Conservation (phyloP, 2,329 filamentous ascomycete genomes). For the Colletotrichum gloeosporioides region DNA sequence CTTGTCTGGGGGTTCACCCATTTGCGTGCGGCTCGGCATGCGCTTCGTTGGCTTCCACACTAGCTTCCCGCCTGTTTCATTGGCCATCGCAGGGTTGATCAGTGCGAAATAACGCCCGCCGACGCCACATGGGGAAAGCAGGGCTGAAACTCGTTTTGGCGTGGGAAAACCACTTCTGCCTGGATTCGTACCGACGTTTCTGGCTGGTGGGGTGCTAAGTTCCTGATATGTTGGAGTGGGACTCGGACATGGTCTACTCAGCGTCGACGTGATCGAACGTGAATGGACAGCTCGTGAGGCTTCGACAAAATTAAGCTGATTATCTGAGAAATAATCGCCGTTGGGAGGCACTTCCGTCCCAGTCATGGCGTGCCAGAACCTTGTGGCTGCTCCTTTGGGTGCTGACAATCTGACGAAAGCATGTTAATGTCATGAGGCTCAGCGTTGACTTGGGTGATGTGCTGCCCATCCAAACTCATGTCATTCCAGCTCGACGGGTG, state of each 20-base stretch:
- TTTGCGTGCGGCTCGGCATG: neutral
- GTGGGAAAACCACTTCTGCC: neutral
- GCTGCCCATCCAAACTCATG: neutral
- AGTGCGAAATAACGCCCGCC: neutral
- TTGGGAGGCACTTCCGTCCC: neutral
- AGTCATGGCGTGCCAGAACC: neutral
- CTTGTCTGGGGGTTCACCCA: neutral
- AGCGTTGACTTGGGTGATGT: neutral
- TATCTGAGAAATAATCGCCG: neutral
- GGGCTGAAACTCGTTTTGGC: conserved; percentile 1
- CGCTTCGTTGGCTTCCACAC: conserved; percentile 7
- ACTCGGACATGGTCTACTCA: neutral
- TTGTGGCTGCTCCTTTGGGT: neutral
- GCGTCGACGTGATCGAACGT: neutral
- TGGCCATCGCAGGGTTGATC: neutral
- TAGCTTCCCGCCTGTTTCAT: conserved; percentile 8
- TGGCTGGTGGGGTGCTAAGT: neutral
- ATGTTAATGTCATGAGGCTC: neutral
- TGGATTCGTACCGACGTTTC: neutral
- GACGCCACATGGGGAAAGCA: neutral
- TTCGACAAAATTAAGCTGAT: neutral
- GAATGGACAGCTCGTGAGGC: neutral
- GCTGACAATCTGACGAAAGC: neutral
- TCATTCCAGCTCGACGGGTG: neutral
- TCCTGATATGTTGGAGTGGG: neutral